Conservation (phyloP, 352 stramenopile genomes). For the Phytophthora brassicae region DNA sequence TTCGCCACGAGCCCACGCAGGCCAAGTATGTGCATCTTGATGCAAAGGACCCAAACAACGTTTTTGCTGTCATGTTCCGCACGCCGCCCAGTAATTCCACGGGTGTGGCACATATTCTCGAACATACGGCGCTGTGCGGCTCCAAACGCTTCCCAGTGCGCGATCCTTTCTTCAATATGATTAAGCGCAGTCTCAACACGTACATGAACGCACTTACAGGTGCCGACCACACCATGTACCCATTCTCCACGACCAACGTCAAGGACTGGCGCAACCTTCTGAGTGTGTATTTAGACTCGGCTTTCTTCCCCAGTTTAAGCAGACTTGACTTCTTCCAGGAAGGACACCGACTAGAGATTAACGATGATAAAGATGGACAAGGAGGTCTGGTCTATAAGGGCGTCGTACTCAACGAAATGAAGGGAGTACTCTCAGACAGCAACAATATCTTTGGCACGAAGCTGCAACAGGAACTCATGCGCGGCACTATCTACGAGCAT, state of each 20-base stretch:
- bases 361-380: conserved; percentile 34
- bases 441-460: conserved; percentile 92
- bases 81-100: conserved; percentile 96
- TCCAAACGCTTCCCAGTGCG: conserved; percentile 97
- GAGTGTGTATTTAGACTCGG: conserved; percentile 97
- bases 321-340: conserved; percentile 81
- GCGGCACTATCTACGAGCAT: conserved; percentile 85
- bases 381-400: conserved; percentile 79
- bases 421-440: conserved; percentile 96
- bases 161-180: conserved; percentile 99
- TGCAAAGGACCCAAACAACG: conserved; percentile 83
- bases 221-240: conserved; percentile 98
- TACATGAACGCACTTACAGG: conserved; percentile 99
- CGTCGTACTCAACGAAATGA: conserved; percentile 99
- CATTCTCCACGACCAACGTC: conserved; percentile 96
- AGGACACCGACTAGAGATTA: conserved; percentile 73
- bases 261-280: conserved; percentile 98
- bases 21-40: conserved; percentile 84
- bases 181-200: conserved; percentile 98
- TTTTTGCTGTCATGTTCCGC: conserved; percentile 96
- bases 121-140: conserved; percentile 95
- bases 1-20: conserved; percentile 70
- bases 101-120: conserved; percentile 98
- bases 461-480: conserved; percentile 91
- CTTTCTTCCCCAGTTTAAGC: conserved; percentile 93